Evolutionary conservation across 495 filamentous ascomycete species (phyloP), one percentile per base, ranked within the genome.

Genomic region (Letharia lupina): DNA sequence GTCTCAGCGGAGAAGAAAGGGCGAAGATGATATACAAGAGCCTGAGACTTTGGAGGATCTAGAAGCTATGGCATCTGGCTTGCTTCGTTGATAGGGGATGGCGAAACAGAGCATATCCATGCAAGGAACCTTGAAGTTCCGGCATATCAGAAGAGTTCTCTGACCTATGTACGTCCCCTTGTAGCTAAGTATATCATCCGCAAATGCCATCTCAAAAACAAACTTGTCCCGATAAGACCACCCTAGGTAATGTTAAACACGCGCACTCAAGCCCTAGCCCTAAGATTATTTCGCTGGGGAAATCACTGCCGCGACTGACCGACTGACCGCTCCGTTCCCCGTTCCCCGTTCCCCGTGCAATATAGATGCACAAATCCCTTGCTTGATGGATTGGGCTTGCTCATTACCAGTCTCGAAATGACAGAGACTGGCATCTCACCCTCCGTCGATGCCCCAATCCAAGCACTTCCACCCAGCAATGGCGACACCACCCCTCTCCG

Each of bases 11-110:
- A 80, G 74, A 68, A 74, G 72, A 13, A 82, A 77, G 71, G 78
- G 84, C 58, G 80, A 83, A 68, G 78, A 83, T 69, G 79, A 82
- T 67, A 79, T 79, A 35, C 77, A 84, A 50, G 85, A 89, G 75
- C 90, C 91, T 63, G 86, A 93, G 75, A 96, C 88, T 35, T 75
- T 96, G 77, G 90, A 93, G 71, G 91, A 96, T 81, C 78, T 96
- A 74, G 93, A 98, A 77, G 86, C 88, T 63, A 72, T 96, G 82
- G 93, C 93, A 69, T 84, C 88, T 68, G 91, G 90, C 3, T 77
- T 97, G 72, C 79, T 98, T 61, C 23, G 35, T 60, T 60, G 37
- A 65, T 18, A 9, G 0, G 35, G 16, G 31, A 5, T 18, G 4
- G 28, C 5, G 12, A 28, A 58, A 33, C 35, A 39, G 16, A 12